These are phyloP conservation scores for Solanum sitiens DNA, from an alignment of 257 asterid species.

Conservation along the genomic window DNA sequence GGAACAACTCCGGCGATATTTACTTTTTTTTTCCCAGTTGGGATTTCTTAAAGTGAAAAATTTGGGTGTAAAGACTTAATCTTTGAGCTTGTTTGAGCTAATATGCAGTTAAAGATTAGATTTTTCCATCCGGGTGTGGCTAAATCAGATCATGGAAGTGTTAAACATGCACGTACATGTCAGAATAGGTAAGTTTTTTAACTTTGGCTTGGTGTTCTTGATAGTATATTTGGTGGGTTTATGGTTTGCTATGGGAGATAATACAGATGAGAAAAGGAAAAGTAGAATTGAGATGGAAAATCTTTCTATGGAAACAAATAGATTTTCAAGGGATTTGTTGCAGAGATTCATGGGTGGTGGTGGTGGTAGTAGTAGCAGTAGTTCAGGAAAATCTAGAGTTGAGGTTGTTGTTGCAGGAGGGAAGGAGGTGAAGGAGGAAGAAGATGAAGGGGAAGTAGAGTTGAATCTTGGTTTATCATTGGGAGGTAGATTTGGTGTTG, in stretches of 20 bases:
- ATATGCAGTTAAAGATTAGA: slow-evolving; percentile 37
- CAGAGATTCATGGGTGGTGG: slow-evolving; percentile 52
- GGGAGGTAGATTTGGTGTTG: slow-evolving; percentile 93
- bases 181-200: slow-evolving; percentile 8
- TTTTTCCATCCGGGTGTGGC: slow-evolving; percentile 26
- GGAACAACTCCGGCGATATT: background rate
- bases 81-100: slow-evolving; percentile 16
- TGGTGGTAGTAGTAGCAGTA: slow-evolving; percentile 2
- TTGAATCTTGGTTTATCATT: slow-evolving; percentile 90
- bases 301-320: slow-evolving; percentile 33
- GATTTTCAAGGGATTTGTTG: slow-evolving; percentile 59
- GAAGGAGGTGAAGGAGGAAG: slow-evolving; percentile 19
- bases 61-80: slow-evolving; percentile 5
- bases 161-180: slow-evolving; percentile 18
- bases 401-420: background rate
- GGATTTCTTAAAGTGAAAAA: background rate
- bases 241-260: slow-evolving; percentile 36
- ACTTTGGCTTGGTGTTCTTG: background rate
- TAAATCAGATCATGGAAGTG: slow-evolving; percentile 26
- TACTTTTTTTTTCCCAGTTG: background rate
- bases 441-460: slow-evolving; percentile 37
- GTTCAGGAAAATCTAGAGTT: background rate
- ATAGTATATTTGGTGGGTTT: slow-evolving; percentile 4
- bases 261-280: slow-evolving; percentile 26
- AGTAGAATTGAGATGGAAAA: slow-evolving; percentile 47